phyloP scores from a whole-genome alignment of 208 protist species.

The Acanthamoeba pearcei region DNA sequence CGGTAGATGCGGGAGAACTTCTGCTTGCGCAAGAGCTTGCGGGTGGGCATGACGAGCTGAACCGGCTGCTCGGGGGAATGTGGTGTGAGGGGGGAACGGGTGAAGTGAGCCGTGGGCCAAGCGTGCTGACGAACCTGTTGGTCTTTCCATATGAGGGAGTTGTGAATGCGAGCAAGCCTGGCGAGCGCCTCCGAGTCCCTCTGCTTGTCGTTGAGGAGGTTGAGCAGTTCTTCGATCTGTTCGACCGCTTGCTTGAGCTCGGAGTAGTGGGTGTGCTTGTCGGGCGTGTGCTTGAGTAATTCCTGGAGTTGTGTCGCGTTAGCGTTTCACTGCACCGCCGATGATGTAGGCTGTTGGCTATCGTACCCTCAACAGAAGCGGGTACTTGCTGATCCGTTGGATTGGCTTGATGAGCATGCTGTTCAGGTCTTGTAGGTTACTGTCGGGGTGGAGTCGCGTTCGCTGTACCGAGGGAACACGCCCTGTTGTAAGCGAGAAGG shows the following conservation, averaged over 20 bases:
- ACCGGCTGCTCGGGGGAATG: neutral
- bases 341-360: too few relatives aligned
- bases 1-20: constrained; percentile 4
- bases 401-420: constrained; percentile 30
- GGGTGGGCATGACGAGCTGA: neutral
- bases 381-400: constrained; percentile 11
- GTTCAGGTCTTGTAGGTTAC: neutral
- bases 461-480: neutral
- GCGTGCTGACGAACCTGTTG: neutral
- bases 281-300: constrained; percentile 57
- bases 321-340: neutral
- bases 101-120: too few relatives aligned
- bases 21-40: neutral
- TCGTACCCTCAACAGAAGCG: neutral
- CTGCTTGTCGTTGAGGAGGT: constrained; percentile 62
- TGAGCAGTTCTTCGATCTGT: neutral
- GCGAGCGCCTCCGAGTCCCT: neutral
- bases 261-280: neutral
- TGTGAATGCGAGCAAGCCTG: neutral
- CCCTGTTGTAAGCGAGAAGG: neutral
- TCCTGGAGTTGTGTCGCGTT: neutral
- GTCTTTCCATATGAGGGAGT: neutral
- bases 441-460: neutral
- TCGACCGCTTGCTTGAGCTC: constrained; percentile 10
- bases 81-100: too few relatives aligned